Evolutionary conservation across 805 yeast species (phyloP).

Genomic region (Lipomyces chichibuensis): DNA sequence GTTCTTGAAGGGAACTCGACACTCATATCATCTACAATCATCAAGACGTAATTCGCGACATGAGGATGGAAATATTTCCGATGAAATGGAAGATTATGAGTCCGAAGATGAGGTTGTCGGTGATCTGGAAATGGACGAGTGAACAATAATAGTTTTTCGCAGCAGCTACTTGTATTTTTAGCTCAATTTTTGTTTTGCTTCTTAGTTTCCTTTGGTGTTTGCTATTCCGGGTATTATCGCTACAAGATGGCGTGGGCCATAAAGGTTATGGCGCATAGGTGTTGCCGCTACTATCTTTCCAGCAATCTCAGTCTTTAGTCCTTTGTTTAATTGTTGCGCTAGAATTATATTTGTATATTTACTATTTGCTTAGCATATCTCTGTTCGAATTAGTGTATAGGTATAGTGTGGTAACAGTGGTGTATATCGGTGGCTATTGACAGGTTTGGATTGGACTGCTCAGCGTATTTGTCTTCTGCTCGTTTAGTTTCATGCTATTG

Average conservation of each 20-base stretch:
- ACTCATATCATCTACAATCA: slow-evolving; percentile 48
- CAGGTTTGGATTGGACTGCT: neutral
- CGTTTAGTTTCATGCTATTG: neutral
- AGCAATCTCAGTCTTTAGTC: neutral
- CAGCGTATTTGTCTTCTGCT: neutral
- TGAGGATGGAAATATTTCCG: slow-evolving; percentile 42
- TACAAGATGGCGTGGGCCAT: neutral
- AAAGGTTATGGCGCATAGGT: neutral
- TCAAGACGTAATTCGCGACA: slow-evolving; percentile 41
- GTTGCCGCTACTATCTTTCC: neutral
- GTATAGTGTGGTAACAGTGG: neutral
- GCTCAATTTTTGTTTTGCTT: neutral
- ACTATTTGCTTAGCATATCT: neutral
- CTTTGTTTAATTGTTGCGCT: slow-evolving; percentile 10
- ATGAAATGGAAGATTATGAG: slow-evolving; percentile 23
- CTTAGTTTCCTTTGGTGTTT: neutral
- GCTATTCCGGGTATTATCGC: neutral
- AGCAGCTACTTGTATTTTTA: slow-evolving; percentile 1
- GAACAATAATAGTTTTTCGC: neutral
- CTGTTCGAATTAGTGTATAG: neutral
- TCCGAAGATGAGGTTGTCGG: slow-evolving; percentile 47
- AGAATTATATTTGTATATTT: neutral
- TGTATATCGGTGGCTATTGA: neutral
- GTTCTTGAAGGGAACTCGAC: slow-evolving; percentile 62
- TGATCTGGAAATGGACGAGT: slow-evolving; percentile 47